Percentiles rank a stretch among this genome's conserved stretches.
These are phyloP conservation scores for Dichotomopilus funicola DNA, from an alignment of 2,329 filamentous ascomycete species.

Conservation along the genomic window DNA sequence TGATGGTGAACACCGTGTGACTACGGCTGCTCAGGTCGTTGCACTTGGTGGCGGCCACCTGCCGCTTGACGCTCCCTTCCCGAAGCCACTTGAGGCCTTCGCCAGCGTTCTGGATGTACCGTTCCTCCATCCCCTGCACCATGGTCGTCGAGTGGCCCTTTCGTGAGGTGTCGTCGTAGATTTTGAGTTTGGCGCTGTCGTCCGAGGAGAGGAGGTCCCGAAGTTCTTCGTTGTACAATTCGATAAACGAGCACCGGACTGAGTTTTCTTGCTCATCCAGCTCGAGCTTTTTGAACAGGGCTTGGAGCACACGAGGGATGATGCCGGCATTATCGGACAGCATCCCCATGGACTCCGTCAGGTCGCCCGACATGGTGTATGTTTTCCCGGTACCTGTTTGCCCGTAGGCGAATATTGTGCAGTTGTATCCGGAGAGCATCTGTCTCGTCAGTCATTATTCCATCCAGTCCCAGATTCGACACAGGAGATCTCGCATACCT, in stretches of 20 bases:
- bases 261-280: constrained; percentile 72
- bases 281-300: constrained; percentile 80
- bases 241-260: constrained; percentile 97
- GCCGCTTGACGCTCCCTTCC: constrained; percentile 82
- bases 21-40: constrained; percentile 96
- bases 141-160: constrained; percentile 80
- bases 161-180: constrained; percentile 83
- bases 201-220: constrained; percentile 81
- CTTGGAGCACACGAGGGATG: constrained; percentile 82
- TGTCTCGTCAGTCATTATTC: constrained; percentile 30
- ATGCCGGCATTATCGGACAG: constrained; percentile 90
- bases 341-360: constrained; percentile 78
- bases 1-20: constrained; percentile 96
- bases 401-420: constrained; percentile 97
- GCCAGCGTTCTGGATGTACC: constrained; percentile 76
- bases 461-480: neutral
- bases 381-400: constrained; percentile 98
- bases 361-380: constrained; percentile 98
- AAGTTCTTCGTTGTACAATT: constrained; percentile 96
- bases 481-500: constrained; percentile 49
- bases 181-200: constrained; percentile 81
- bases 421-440: constrained; percentile 94
- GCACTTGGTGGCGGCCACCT: constrained; percentile 99
- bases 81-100: constrained; percentile 86
- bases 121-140: constrained; percentile 97